Evolutionary conservation across 495 filamentous ascomycete species (phyloP).

Genomic region (Penicillium macrosclerotiorum): DNA sequence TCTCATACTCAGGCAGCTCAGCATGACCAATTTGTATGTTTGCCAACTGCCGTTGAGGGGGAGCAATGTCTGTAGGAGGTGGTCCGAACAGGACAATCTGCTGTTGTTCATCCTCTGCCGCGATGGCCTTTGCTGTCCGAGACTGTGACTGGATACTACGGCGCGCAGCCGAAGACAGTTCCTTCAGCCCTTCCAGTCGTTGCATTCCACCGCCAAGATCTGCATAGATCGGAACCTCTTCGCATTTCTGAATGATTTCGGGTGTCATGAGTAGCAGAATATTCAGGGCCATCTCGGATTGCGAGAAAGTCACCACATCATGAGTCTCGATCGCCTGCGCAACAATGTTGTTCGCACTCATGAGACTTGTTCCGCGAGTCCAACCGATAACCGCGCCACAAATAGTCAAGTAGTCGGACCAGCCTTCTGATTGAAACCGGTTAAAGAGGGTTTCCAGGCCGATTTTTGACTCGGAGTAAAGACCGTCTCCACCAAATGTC

Average conservation of each 20-base stretch:
- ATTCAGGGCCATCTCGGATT: slow-evolving; percentile 97
- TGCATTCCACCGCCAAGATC: slow-evolving; percentile 93
- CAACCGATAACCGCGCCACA: slow-evolving; percentile 96
- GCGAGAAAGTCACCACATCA: slow-evolving; percentile 94
- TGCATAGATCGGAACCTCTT: slow-evolving; percentile 85
- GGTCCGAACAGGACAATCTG: slow-evolving; percentile 83
- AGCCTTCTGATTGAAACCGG: slow-evolving; percentile 90
- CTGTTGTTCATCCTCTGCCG: slow-evolving; percentile 80
- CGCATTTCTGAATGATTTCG: slow-evolving; percentile 87
- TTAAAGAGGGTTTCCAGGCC: slow-evolving; percentile 93
- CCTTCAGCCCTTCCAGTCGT: slow-evolving; percentile 87
- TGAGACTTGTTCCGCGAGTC: slow-evolving; percentile 94
- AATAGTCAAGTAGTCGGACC: slow-evolving; percentile 69
- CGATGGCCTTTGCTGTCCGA: slow-evolving; percentile 89
- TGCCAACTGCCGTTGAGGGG: no score
- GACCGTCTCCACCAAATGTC: slow-evolving; percentile 90
- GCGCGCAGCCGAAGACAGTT: slow-evolving; percentile 76
- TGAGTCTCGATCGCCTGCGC: slow-evolving; percentile 89
- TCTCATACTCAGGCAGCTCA: slow-evolving; percentile 77
- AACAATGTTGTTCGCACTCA: slow-evolving; percentile 93
- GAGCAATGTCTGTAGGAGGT: no score
- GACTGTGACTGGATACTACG: slow-evolving; percentile 82
- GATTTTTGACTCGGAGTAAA: slow-evolving; percentile 91
- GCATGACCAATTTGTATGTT: slow-evolving; percentile 94
- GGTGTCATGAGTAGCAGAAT: slow-evolving; percentile 90